Evolutionary conservation across 495 filamentous ascomycete species (phyloP), one percentile per base, ranked within the genome.

Genomic region (Trypethelium eluteriae): DNA sequence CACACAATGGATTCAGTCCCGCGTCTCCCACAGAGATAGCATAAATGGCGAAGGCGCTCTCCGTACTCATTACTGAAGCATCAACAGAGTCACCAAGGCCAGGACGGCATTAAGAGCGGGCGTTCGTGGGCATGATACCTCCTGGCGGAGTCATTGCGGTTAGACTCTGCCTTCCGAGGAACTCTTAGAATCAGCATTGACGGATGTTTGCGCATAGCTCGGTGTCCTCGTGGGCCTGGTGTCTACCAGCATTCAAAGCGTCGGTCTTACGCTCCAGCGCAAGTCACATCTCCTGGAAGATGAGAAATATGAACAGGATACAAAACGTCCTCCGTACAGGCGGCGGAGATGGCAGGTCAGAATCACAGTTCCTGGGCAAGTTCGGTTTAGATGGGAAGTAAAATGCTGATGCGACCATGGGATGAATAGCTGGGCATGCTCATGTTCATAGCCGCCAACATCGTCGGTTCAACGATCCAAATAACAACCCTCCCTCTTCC

Each of bases 251-350:
- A 83, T 98, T 25, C 94, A 99, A 75, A 95, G 91, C 74, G 80
- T 99, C 71, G 94, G 94, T 70, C 84, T 99, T 69, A 99, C 94
- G n/a, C 84, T 98, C 32, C 94, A 99, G 80, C 90, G 94, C 75
- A 99, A 99, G 77, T 97, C 93, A 66, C 94, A 99, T 80, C 86
- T 99, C 64, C 85, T 97, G 70, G 94, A 99, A 81, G 94, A 98
- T 79, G 91, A 93, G 78, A 96, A 96, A 78, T 83, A 83, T 46
- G 86, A 89, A 2, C 86, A 91, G 74, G 85, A 93, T 77, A 75
- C 85, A 50, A 86, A 90, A 69, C 81, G 94, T 70, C 94, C 94
- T 39, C 91, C 95, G 3, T 93, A 96, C 77, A 86, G 88, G 72
- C 85, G 94, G 74, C 84, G 95, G 75, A 84, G 92, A 83, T 99